Base-by-base conservation (phyloP, 169 alveolate genomes). In the Plasmodium knowlesi region DNA sequence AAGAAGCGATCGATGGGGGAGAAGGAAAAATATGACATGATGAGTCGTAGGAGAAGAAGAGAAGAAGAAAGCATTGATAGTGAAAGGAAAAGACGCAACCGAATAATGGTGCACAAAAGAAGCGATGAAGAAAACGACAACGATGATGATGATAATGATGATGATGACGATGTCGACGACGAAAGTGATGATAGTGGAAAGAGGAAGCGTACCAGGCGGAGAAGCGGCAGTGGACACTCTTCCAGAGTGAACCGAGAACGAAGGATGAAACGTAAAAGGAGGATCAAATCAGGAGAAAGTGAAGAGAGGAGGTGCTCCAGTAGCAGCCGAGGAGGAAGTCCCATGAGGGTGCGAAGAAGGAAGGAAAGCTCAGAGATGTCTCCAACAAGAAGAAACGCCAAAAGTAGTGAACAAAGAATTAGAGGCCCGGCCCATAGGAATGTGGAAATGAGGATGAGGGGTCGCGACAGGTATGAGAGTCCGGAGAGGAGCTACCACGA, bases 361-460 rank as follows among this genome's bases (percentile, higher is more conserved):
- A 34, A 37, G 41, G 91, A 82, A 82, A 67, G 80, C 12, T 28
- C 76, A 5, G 67, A 67, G 39, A 72, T 67, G 5, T 8, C 32
- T 70, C 9, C 12, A 78, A 39, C 39, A 50, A 74, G 61, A 25
- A n/a, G 93, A 12, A 72, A 76, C 72, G 30, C 6, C 6, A 5
- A 43, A 14, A 86, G 86, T 28, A 30, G 28, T 22, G 85, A 86
- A 57, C 41, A 76, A 34, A 86, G 80, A 76, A 32, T 86, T 46
- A 74, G 39, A n/a, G 86, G 82, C n/a, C 14, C 0, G 14, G 1
- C 84, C 14, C 80, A 76, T 76, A 53, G 50, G 8, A 53, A 86
- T 86, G 81, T 86, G 2, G 93, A 86, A 50, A 70, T 86, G 25
- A 82, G 93, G n/a, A 76, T 74, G 81, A 74, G 54, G 57, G 80